Evolutionary conservation across 108 stramenopile genomes (phyloP).

Genomic region (Cyclotella choctawhatcheeana): DNA sequence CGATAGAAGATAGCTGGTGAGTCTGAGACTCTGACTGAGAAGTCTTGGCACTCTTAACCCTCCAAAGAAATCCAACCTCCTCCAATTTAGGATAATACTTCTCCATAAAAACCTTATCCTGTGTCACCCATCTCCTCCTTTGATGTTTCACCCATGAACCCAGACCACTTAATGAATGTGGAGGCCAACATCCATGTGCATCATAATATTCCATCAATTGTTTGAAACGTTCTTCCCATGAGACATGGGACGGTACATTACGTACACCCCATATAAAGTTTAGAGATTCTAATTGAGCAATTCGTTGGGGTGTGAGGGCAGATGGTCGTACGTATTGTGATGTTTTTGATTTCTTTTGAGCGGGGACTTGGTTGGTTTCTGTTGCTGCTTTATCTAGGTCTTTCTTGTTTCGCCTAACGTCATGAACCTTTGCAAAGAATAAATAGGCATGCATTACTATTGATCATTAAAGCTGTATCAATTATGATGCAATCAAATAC

Average conservation of each 20-base stretch:
- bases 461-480: neutral
- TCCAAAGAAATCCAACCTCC: conserved; percentile 4
- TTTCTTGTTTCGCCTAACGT: neutral
- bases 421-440: neutral
- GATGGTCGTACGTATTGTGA: neutral
- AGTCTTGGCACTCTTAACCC: no score
- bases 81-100: conserved; percentile 7
- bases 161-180: conserved; percentile 8
- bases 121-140: neutral
- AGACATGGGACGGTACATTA: neutral
- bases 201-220: conserved; percentile 12
- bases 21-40: no score
- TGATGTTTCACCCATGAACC: conserved; percentile 6
- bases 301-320: neutral
- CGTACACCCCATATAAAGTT: conserved; percentile 8
- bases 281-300: neutral
- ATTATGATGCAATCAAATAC: neutral
- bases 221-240: conserved; percentile 9
- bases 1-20: no score
- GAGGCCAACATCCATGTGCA: neutral
- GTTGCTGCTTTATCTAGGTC: neutral
- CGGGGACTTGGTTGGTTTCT: neutral
- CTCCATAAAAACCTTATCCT: neutral
- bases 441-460: no score
- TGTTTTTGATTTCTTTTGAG: neutral